Evolutionary conservation across 1,139 yeast genomes (phyloP), one percentile per base, ranked within the genome.

Genomic region (Spathaspora jeffriesii): DNA sequence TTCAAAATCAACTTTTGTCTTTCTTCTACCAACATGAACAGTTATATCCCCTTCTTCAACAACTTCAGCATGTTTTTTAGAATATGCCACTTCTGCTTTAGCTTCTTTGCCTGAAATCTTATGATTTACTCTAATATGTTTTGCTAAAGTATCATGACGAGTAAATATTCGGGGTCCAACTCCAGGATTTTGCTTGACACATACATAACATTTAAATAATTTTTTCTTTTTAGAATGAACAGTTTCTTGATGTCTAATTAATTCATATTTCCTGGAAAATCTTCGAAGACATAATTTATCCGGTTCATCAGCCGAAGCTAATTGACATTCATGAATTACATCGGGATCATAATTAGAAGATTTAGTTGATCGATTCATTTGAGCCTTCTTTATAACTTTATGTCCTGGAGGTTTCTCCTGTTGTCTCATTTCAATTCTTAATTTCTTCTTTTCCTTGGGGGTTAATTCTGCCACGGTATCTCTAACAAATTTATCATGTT

Each of bases 201-300:
- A 93, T 39, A 87, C 84, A 60, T 84, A 85, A 66, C 99, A 93
- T 61, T 88, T 85, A 73, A 85, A 93, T 45, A 88, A 81, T 60
- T 88, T 88, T 67, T 93, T 87, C 66, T 86, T 88, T 47, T 88
- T 78, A 2, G 97, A 93, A 65, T 93, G 99, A 47, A 93, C 93
- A 0, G 98, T 92, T 63, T 93, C 97, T 68, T 92, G 97, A 66
- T 93, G 98, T 59, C 99, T 81, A 27, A 92, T 87, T 60, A 93
- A 76, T 70, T 93, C 99, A 61, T 93, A 93, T 28, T 97, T 96
- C 58, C 99, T 79, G 15, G 97, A 90, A 63, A 93, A 93, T 53
- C 87, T 81, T 59, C 96, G 88, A 55, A 82, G 72, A 64, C 98
- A 92, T 45, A 82, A 77, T 54, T 78, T 74, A 42, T 85, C 65